These are phyloP conservation scores for Cordyceps tenuipes DNA, from an alignment of 2,329 filamentous ascomycete genomes.

Conservation along the genomic window DNA sequence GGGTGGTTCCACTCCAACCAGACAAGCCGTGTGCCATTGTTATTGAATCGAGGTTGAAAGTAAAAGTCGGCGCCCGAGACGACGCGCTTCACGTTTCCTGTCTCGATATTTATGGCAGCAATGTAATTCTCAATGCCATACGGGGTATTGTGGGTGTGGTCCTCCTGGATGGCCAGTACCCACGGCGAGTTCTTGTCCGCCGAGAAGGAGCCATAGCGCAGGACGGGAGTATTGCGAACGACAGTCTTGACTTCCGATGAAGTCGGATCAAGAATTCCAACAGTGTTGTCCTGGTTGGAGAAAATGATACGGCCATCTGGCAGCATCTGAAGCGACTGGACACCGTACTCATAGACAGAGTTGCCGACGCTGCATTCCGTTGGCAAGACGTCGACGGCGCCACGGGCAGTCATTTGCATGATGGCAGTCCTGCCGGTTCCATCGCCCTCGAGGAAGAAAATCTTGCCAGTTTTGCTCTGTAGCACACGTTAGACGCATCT, in stretches of 20 bases:
- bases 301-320: slow-evolving; percentile 36
- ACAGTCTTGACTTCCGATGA: slow-evolving; percentile 24
- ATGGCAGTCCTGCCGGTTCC: slow-evolving; percentile 35
- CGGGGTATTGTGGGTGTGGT: slow-evolving; percentile 26
- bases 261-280: slow-evolving; percentile 34
- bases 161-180: slow-evolving; percentile 44
- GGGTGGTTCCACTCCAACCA: slow-evolving; percentile 45
- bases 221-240: slow-evolving; percentile 20
- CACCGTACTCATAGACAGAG: slow-evolving; percentile 46
- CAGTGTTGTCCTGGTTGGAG: slow-evolving; percentile 33
- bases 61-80: slow-evolving; percentile 39
- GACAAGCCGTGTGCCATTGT: slow-evolving; percentile 30
- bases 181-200: slow-evolving; percentile 29
- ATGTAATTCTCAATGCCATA: slow-evolving; percentile 23
- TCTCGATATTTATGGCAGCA: slow-evolving; percentile 23
- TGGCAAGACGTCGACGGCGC: slow-evolving; percentile 34
- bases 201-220: slow-evolving; percentile 41
- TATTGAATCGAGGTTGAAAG: slow-evolving; percentile 35
- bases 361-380: slow-evolving; percentile 34
- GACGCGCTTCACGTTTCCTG: slow-evolving; percentile 30
- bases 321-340: slow-evolving; percentile 33
- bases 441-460: slow-evolving; percentile 31
- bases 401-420: slow-evolving; percentile 30
- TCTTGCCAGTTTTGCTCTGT: slow-evolving; percentile 22
- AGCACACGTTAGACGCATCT: background rate